Evolutionary conservation across 1,139 yeast species (phyloP).

Genomic region (Yamadazyma atmosphaerica): DNA sequence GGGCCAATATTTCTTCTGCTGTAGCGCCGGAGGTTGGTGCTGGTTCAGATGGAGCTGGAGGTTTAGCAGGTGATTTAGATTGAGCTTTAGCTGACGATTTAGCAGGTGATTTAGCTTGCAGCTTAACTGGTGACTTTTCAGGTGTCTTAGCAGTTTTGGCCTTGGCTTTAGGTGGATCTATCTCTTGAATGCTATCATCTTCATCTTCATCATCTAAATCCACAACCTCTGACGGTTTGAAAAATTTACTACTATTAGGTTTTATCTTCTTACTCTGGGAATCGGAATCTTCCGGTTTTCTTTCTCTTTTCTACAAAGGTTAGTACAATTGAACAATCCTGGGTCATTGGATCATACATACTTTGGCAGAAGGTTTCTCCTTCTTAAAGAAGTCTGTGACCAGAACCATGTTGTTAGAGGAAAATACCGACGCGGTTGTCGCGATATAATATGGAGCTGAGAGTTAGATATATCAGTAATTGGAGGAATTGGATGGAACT

Average conservation of each 20-base stretch:
- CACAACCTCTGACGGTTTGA: slow-evolving; percentile 17
- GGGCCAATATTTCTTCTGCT: slow-evolving; percentile 56
- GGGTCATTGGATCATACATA: slow-evolving; percentile 5
- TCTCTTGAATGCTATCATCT: slow-evolving; percentile 9
- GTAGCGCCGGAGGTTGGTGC: slow-evolving; percentile 21
- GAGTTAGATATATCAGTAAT: too few species aligned
- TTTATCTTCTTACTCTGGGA: slow-evolving; percentile 6
- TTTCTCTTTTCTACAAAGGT: slow-evolving; percentile 8
- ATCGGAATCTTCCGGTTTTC: slow-evolving; percentile 2
- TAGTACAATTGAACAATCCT: slow-evolving; percentile 1
- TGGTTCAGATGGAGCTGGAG: slow-evolving; percentile 1
- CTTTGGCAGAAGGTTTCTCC: slow-evolving; percentile 8
- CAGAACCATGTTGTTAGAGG: slow-evolving; percentile 16
- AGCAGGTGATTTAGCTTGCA: slow-evolving; percentile 12
- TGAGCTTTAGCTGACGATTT: slow-evolving; percentile 11
- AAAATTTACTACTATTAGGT: slow-evolving; percentile 7
- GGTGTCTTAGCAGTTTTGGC: too few species aligned
- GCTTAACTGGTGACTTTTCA: slow-evolving; percentile 10
- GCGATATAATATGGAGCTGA: too few species aligned
- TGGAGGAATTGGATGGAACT: too few species aligned
- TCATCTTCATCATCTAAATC: slow-evolving; percentile 19
- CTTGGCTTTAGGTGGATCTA: slow-evolving; percentile 6
- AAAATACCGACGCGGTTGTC: slow-evolving; percentile 3
- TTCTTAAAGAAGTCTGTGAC: slow-evolving; percentile 21
- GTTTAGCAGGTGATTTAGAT: slow-evolving; percentile 5